Conservation (phyloP, 371 early-diverging fungal genomes). For the Chytridium lagenaria region DNA sequence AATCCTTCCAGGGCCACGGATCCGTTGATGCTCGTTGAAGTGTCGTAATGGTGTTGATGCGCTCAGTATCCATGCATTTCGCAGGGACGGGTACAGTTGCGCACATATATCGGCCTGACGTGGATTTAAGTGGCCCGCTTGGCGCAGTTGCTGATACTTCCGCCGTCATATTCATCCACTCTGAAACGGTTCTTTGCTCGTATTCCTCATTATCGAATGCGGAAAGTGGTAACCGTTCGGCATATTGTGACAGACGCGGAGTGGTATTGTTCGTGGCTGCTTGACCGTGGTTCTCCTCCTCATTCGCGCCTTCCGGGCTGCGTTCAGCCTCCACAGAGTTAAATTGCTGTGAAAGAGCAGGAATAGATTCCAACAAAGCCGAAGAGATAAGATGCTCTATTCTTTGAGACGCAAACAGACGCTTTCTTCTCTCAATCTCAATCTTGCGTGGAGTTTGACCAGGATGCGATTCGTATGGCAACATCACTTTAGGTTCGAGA, state of each 20-base stretch:
- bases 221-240: constrained; percentile 49
- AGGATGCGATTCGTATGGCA: constrained; percentile 49
- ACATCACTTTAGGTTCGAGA: constrained; percentile 61
- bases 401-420: constrained; percentile 48
- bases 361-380: constrained; percentile 20
- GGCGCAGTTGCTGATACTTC: constrained; percentile 9
- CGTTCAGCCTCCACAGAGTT: constrained; percentile 1
- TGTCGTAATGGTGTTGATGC: background rate
- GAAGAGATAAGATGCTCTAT: constrained; percentile 41
- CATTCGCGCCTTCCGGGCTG: background rate
- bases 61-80: constrained; percentile 31
- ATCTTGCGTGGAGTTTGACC: constrained; percentile 59
- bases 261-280: background rate
- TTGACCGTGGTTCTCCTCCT: background rate
- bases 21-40: constrained; percentile 35
- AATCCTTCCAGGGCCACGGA: constrained; percentile 47
- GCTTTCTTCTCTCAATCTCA: constrained; percentile 59
- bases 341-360: background rate
- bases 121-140: background rate
- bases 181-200: constrained; percentile 51
- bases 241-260: constrained; percentile 8
- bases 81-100: constrained; percentile 56
- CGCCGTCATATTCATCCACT: constrained; percentile 56
- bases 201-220: constrained; percentile 58
- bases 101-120: constrained; percentile 20